Conservation (phyloP, 108 stramenopile genomes). For the Cyclotella cryptica region DNA sequence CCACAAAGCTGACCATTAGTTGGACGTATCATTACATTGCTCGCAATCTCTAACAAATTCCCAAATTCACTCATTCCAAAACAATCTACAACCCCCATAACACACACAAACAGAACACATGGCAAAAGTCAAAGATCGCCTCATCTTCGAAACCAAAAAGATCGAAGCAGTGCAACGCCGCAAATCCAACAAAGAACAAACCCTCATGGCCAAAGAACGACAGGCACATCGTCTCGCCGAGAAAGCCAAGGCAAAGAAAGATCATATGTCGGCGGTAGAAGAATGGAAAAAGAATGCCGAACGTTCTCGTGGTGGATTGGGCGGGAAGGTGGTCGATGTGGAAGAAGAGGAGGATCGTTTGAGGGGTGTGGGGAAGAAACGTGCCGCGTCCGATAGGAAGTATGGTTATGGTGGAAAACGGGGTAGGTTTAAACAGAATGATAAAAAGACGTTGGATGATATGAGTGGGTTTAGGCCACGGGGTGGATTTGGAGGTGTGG, state of each 20-base stretch:
- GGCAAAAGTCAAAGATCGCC: conserved; percentile 96
- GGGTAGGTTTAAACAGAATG: conserved; percentile 91
- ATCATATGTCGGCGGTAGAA: conserved; percentile 81
- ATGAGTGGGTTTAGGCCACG: conserved; percentile 81
- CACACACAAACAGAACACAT: conserved; percentile 74
- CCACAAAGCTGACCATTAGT: no score
- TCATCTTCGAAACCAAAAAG: conserved; percentile 98
- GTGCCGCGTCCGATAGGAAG: conserved; percentile 76
- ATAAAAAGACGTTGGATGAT: conserved; percentile 78
- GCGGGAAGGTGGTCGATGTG: conserved; percentile 58
- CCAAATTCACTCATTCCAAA: no score
- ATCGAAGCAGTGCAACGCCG: conserved; percentile 96
- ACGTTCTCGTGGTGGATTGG: conserved; percentile 49
- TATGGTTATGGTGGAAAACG: conserved; percentile 87
- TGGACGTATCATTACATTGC: no score
- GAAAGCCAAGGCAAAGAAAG: conserved; percentile 90
- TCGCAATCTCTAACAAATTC: no score
- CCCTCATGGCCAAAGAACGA: conserved; percentile 79
- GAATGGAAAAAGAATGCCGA: conserved; percentile 89
- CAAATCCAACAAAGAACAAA: conserved; percentile 81
- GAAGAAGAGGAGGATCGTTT: conserved; percentile 66
- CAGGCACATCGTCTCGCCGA: conserved; percentile 88
- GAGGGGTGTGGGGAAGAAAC: conserved; percentile 56
- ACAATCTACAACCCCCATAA: no score
- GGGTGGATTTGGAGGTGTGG: conserved; percentile 84